Evolutionary conservation across 2,329 filamentous ascomycete genomes (phyloP).

Genomic region (Didymella keratinophila): DNA sequence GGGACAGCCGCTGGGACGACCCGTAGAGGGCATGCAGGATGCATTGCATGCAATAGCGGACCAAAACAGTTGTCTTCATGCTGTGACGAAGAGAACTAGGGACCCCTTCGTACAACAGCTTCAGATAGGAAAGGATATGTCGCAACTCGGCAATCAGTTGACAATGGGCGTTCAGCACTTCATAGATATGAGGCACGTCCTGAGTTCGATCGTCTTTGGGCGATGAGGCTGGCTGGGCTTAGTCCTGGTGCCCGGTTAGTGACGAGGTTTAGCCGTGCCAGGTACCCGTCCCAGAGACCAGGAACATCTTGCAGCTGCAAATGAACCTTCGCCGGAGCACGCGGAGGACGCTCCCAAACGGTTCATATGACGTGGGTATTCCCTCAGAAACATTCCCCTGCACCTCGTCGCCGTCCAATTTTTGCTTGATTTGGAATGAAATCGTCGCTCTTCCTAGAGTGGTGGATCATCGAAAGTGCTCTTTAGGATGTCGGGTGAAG

Average conservation of each 20-base stretch:
- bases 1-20: not conserved
- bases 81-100: not conserved
- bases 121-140: not conserved
- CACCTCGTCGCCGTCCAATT: not conserved
- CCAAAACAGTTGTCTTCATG: not conserved
- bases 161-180: not conserved
- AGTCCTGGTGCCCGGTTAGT: not conserved
- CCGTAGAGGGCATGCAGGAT: not conserved
- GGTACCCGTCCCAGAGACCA: not conserved
- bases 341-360: not conserved
- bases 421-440: constrained; percentile 1
- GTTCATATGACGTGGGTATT: not conserved
- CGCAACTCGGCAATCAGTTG: not conserved
- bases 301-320: constrained; percentile 2
- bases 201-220: not conserved
- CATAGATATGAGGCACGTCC: not conserved
- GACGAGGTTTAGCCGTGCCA: not conserved
- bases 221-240: not conserved
- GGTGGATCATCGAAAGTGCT: not conserved
- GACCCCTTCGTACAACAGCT: not conserved
- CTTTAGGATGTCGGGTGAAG: not conserved
- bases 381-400: not conserved
- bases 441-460: not conserved
- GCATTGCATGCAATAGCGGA: constrained; percentile 3
- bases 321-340: constrained; percentile 1